These are phyloP conservation scores for Malus orientalis DNA, from an alignment of 306 rosid genomes.

Conservation along the genomic window DNA sequence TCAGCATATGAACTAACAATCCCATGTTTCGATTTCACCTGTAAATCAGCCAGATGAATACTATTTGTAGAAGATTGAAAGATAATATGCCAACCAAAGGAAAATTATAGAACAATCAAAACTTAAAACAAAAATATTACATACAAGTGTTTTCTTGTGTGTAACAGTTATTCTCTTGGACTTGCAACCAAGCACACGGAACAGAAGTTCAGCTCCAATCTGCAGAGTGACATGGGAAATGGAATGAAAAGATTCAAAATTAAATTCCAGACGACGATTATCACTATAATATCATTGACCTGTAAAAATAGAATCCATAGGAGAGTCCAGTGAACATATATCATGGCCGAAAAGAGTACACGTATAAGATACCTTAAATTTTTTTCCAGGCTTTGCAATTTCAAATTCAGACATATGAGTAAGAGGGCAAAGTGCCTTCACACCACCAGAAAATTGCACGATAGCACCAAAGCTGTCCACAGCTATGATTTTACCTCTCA, in stretches of 20 bases:
- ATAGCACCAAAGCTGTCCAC: constrained; percentile 89
- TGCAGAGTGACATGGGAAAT: constrained; percentile 32
- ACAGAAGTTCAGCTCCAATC: constrained; percentile 84
- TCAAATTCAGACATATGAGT: constrained; percentile 96
- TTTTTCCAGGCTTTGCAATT: constrained; percentile 80
- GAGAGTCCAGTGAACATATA: not conserved
- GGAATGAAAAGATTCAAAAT: constrained; percentile 10
- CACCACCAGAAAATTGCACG: constrained; percentile 93
- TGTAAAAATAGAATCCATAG: not conserved
- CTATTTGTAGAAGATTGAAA: no score
- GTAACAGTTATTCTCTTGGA: constrained; percentile 93
- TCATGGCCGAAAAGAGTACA: not conserved
- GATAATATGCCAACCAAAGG: not conserved
- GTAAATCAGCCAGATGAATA: constrained; percentile 4
- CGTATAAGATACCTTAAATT: constrained; percentile 49
- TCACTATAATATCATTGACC: not conserved
- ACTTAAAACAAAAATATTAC: constrained; percentile 12
- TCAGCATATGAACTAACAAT: constrained; percentile 75
- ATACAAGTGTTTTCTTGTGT: constrained; percentile 89
- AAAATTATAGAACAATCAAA: not conserved
- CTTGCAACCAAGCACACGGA: constrained; percentile 94
- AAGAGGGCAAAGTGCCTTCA: constrained; percentile 93
- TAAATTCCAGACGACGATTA: not conserved
- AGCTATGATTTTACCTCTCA: constrained; percentile 66
- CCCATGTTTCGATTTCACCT: constrained; percentile 83